Conservation (phyloP, 768 basidiomycete species). For the Pholiota microspora region DNA sequence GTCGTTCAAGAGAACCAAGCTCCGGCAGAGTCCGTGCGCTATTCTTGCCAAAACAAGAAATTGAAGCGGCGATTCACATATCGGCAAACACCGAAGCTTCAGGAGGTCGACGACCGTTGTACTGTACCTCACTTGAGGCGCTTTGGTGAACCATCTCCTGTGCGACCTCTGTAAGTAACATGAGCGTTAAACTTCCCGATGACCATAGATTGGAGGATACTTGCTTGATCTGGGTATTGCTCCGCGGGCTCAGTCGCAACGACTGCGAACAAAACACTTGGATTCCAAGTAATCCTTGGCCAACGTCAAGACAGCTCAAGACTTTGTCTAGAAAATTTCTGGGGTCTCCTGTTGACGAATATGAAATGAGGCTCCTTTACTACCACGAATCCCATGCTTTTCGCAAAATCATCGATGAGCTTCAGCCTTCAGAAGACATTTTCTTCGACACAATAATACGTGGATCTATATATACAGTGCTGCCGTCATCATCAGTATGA, state of each 20-base stretch:
- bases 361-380: background rate
- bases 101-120: background rate
- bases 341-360: background rate
- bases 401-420: too few relatives aligned
- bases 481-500: background rate
- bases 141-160: too few relatives aligned
- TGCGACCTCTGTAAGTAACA: too few relatives aligned
- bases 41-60: background rate
- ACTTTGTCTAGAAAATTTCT: too few relatives aligned
- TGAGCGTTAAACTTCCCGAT: background rate
- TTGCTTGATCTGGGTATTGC: too few relatives aligned
- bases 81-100: too few relatives aligned
- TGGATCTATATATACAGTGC: background rate
- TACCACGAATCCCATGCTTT: too few relatives aligned
- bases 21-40: background rate
- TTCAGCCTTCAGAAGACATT: background rate
- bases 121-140: background rate
- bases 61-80: too few relatives aligned
- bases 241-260: background rate
- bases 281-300: background rate
- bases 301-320: background rate
- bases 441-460: too few relatives aligned
- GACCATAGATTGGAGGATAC: too few relatives aligned
- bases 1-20: conserved; percentile 4
- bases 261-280: background rate